phyloP scores from a whole-genome alignment of 2,329 filamentous ascomycete species.

The Stachybotrys elegans region DNA sequence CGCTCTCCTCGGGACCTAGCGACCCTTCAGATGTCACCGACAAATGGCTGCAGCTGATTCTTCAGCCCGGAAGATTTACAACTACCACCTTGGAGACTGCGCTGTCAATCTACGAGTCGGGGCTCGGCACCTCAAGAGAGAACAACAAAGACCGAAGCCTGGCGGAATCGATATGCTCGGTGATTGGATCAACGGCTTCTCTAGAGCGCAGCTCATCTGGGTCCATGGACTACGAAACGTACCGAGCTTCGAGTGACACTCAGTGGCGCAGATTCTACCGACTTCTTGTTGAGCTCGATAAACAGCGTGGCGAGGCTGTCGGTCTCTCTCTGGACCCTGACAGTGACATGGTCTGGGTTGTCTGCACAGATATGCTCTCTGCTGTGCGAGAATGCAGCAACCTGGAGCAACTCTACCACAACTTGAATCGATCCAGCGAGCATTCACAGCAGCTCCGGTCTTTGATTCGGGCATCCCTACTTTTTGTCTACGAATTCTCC shows the following conservation, averaged over 20 bases:
- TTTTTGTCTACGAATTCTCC: slow-evolving; percentile 66
- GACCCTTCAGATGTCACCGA: slow-evolving; percentile 69
- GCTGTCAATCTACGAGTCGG: slow-evolving; percentile 73
- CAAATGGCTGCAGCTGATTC: slow-evolving; percentile 79
- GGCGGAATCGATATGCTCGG: slow-evolving; percentile 69
- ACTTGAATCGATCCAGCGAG: slow-evolving; percentile 49
- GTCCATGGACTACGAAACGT: slow-evolving; percentile 69
- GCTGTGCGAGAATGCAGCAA: slow-evolving; percentile 74
- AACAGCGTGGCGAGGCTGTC: slow-evolving; percentile 75
- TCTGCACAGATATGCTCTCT: slow-evolving; percentile 76
- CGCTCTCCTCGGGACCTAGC: slow-evolving; percentile 54
- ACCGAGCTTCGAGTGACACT: slow-evolving; percentile 66
- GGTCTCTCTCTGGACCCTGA: slow-evolving; percentile 69
- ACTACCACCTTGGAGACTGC: slow-evolving; percentile 77
- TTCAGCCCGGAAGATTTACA: slow-evolving; percentile 79
- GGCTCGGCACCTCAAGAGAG: slow-evolving; percentile 32
- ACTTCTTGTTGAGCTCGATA: slow-evolving; percentile 79
- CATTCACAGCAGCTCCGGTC: slow-evolving; percentile 50
- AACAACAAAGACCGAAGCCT: slow-evolving; percentile 50
- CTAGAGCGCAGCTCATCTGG: slow-evolving; percentile 58
- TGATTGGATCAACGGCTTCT: slow-evolving; percentile 64
- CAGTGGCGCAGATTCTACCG: slow-evolving; percentile 92
- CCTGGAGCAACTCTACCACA: slow-evolving; percentile 71
- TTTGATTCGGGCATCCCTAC: slow-evolving; percentile 64
- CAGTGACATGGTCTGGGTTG: slow-evolving; percentile 72